phyloP scores from a whole-genome alignment of 495 filamentous ascomycete species.

The Xylaria telfairii region DNA sequence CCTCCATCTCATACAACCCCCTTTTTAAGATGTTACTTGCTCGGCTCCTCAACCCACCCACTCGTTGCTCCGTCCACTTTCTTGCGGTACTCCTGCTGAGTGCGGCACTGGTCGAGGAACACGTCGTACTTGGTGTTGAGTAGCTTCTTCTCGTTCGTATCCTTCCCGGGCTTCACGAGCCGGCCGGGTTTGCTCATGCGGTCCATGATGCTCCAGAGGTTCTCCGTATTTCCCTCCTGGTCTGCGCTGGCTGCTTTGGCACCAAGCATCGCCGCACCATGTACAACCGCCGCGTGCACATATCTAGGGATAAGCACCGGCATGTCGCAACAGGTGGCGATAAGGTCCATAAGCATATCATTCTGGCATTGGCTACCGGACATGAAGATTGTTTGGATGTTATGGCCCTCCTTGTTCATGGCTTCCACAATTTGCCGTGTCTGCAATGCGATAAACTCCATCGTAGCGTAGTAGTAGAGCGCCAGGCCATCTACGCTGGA shows the following conservation, averaged over 20 bases:
- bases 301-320: constrained; percentile 91
- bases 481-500: constrained; percentile 84
- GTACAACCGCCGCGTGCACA: constrained; percentile 93
- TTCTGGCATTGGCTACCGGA: constrained; percentile 97
- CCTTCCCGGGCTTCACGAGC: constrained; percentile 72
- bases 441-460: constrained; percentile 97
- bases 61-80: constrained; percentile 68
- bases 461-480: constrained; percentile 87
- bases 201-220: constrained; percentile 95
- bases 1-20: background rate
- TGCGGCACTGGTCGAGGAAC: constrained; percentile 78
- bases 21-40: constrained; percentile 26
- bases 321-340: constrained; percentile 88
- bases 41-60: constrained; percentile 49
- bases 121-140: constrained; percentile 85
- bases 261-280: constrained; percentile 95
- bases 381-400: constrained; percentile 94
- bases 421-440: constrained; percentile 92
- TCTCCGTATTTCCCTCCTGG: constrained; percentile 77
- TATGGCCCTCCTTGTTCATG: constrained; percentile 86
- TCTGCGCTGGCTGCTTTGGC: constrained; percentile 89
- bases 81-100: constrained; percentile 74
- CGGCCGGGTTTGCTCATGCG: constrained; percentile 94
- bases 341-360: constrained; percentile 84
- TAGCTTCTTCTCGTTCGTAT: constrained; percentile 76